Evolutionary conservation across 208 protist species (phyloP), one percentile per base, ranked within the genome.

Genomic region (Trypanosoma platydactyli): DNA sequence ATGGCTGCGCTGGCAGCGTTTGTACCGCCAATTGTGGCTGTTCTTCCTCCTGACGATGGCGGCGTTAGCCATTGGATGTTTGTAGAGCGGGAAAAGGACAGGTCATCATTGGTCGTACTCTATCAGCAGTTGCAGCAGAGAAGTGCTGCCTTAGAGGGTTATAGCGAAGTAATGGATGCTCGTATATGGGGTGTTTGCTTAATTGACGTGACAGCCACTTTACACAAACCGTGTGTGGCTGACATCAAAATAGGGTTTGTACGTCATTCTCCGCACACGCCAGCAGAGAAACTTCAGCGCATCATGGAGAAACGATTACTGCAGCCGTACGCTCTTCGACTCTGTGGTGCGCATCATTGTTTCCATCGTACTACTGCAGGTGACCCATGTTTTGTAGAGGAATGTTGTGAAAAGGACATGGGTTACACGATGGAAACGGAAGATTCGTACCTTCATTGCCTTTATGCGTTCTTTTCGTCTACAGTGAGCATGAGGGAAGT

Each of bases 231-330:
- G 7, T 88, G 78, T 59, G 76, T 84, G n/a, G 80, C 89, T 71
- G 88, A 94, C 58, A 52, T 91, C 38, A 94, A 94, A 66, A 35
- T 94, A 18, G 88, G 88, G 48, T 81, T 69, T 57, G 62, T 84
- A n/a, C 83, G 84, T 4, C 76, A 88, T 70, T 88, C 84, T 1
- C 88, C 83, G 9, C 56, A 85, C n/a, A 91, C 88, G 11, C 68
- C 76, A 20, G 52, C 45, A 16, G 79, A 71, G 18, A 94, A 91
- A 62, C 50, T 87, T 12, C 64, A 41, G 13, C 79, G 78, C 29
- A 84, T 88, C 51, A 44, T 64, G 48, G 68, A 65, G 33, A 85
- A 88, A 60, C 75, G 87, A 24, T 60, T 87, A 5, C 58, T 83
- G 54, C 75, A 73, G 24, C 24, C 69, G 13, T 73, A 76, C 20